phyloP scores from a whole-genome alignment of 2,329 filamentous ascomycete genomes.

The Thermothelomyces thermophilus region DNA sequence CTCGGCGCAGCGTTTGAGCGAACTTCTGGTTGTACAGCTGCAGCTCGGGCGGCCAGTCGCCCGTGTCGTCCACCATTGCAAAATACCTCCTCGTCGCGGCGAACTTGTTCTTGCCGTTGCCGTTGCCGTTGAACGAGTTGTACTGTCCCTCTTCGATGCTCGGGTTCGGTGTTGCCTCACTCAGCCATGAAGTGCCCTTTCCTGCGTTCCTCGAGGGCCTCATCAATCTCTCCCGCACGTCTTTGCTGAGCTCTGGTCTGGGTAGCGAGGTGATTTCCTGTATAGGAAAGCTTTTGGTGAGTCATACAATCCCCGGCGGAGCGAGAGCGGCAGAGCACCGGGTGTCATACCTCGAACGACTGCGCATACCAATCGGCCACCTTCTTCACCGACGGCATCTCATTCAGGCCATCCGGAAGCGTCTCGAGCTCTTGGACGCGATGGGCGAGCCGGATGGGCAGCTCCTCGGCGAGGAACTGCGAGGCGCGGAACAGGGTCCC shows the following conservation, averaged over 20 bases:
- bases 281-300: constrained; percentile 20
- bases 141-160: constrained; percentile 83
- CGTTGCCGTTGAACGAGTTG: constrained; percentile 47
- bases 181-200: constrained; percentile 56
- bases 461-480: constrained; percentile 95
- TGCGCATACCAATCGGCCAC: constrained; percentile 99
- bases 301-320: constrained; percentile 25
- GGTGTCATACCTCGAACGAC: constrained; percentile 82
- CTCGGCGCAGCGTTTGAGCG: constrained; percentile 79
- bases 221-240: constrained; percentile 74
- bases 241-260: constrained; percentile 66
- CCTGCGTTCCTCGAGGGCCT: constrained; percentile 53
- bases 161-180: constrained; percentile 82
- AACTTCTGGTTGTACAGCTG: constrained; percentile 92
- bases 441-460: constrained; percentile 93
- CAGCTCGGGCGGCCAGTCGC: constrained; percentile 89
- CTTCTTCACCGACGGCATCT: constrained; percentile 93
- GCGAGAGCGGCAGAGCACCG: constrained; percentile 1
- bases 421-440: constrained; percentile 90
- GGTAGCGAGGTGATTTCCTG: constrained; percentile 88
- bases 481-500: constrained; percentile 95
- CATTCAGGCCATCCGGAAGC: constrained; percentile 89
- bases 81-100: constrained; percentile 70
- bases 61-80: constrained; percentile 79
- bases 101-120: constrained; percentile 41